Conservation (phyloP, 1,139 yeast species). For the Casaregolazyma lundiana region DNA sequence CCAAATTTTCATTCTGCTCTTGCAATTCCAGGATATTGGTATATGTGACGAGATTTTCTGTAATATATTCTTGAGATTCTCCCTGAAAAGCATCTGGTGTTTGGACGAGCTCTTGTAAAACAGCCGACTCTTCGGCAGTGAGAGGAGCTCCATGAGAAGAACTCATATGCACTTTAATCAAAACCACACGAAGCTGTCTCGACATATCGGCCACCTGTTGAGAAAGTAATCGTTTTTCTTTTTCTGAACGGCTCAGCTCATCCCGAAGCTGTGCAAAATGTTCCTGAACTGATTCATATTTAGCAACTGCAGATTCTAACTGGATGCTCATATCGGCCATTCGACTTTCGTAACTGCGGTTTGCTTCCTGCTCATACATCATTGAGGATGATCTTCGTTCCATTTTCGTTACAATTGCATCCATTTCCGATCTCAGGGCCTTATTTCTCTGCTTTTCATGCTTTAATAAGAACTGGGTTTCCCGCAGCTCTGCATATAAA, state of each 20-base stretch:
- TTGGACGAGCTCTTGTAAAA: slow-evolving; percentile 43
- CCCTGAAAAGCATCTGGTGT: slow-evolving; percentile 26
- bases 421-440: slow-evolving; percentile 64
- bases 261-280: slow-evolving; percentile 27
- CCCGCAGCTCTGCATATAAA: slow-evolving; percentile 59
- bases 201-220: slow-evolving; percentile 69
- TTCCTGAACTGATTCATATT: slow-evolving; percentile 36
- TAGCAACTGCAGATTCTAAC: slow-evolving; percentile 44
- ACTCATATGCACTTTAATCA: slow-evolving; percentile 58
- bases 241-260: slow-evolving; percentile 26
- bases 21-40: slow-evolving; percentile 63
- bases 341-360: slow-evolving; percentile 45
- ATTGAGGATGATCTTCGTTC: slow-evolving; percentile 78
- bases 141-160: slow-evolving; percentile 53
- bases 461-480: slow-evolving; percentile 59
- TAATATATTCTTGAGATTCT: slow-evolving; percentile 42
- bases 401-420: slow-evolving; percentile 66
- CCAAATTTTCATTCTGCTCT: slow-evolving; percentile 65
- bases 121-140: slow-evolving; percentile 51
- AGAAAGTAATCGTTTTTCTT: slow-evolving; percentile 38
- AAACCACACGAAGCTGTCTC: slow-evolving; percentile 68
- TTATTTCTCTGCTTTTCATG: slow-evolving; percentile 71
- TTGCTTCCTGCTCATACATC: slow-evolving; percentile 58
- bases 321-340: slow-evolving; percentile 48
- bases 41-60: slow-evolving; percentile 70